Base-by-base conservation (phyloP, 352 stramenopile genomes). In the Pythium angustatum region DNA sequence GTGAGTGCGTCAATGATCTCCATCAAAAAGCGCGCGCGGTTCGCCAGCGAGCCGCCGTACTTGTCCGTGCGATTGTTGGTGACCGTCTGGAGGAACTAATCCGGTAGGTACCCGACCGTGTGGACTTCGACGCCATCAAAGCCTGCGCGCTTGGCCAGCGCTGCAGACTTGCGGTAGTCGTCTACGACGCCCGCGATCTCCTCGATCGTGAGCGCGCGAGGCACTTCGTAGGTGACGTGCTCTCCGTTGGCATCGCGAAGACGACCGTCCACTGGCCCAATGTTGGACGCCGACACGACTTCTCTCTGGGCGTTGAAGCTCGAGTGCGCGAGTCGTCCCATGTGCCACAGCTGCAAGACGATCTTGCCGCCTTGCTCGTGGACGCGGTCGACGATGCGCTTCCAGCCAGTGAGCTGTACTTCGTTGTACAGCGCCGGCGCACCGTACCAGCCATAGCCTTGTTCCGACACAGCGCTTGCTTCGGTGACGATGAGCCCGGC, bases 321-420 rank as follows among this genome's bases (percentile, higher is more conserved):
- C 33, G 33, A 7, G 70, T 73, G 68, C 93, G 78, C 19, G 66
- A 58, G 49, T n/a, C 84, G 73, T 26, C 85, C 87, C 40, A 74
- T 76, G 65, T 96, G 86, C 84, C 84, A 94, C 15, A 95, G 62
- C 71, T 96, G 86, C 30, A 78, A 31, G 51, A 78, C 84, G 51
- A 94, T 92, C 24, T 73, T 70, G 44, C 75, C 79, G 31, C 71
- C 74, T 55, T 88, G 88, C 19, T 55, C 71, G 60, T 96, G 87
- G 24, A 95, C 84, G 6, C 54, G 40, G 33, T 92, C 73, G 11
- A 12, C 59, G 0, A 87, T 56, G 12, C 30, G 48, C 45, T 84
- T 79, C 77, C 78, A 87, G 4, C 12, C 57, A 4, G 61, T 48
- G 60, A 73, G 40, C 41, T 88, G 78, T 2, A 69, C 73, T 26